Conservation (phyloP, 1,284 basidiomycete species). For the Cerrena zonata region DNA sequence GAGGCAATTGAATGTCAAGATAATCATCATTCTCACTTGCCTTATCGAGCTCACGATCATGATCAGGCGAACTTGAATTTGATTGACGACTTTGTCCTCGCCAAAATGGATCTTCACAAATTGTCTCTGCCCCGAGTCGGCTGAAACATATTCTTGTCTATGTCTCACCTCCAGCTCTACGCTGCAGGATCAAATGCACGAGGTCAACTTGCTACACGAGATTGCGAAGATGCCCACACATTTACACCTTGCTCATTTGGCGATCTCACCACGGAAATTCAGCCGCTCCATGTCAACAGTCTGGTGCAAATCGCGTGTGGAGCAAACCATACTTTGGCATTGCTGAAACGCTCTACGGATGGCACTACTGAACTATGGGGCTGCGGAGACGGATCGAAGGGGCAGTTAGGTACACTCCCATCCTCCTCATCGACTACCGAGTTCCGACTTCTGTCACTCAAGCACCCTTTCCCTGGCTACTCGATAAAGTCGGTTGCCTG, state of each 20-base stretch:
- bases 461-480: constrained; percentile 32
- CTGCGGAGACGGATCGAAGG: constrained; percentile 54
- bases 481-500: constrained; percentile 46
- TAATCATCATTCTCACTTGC: no score
- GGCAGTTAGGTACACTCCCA: constrained; percentile 51
- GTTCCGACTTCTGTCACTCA: constrained; percentile 46
- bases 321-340: constrained; percentile 60
- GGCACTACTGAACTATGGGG: constrained; percentile 52
- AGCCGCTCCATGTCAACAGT: constrained; percentile 18
- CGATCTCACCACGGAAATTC: constrained; percentile 12
- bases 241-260: constrained; percentile 48
- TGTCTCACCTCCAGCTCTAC: constrained; percentile 11
- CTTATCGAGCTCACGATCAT: no score
- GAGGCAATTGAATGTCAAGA: no score
- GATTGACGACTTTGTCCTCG: no score
- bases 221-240: constrained; percentile 50
- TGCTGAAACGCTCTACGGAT: constrained; percentile 32
- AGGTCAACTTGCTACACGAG: constrained; percentile 65
- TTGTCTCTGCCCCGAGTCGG: no score
- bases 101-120: no score
- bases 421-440: constrained; percentile 21
- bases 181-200: constrained; percentile 74
- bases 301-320: constrained; percentile 50
- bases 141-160: no score
- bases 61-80: no score